Percentiles rank a stretch among this genome's conserved stretches.
phyloP scores from a whole-genome alignment of 192 early-diverging fungal genomes.

The Backusella circina region DNA sequence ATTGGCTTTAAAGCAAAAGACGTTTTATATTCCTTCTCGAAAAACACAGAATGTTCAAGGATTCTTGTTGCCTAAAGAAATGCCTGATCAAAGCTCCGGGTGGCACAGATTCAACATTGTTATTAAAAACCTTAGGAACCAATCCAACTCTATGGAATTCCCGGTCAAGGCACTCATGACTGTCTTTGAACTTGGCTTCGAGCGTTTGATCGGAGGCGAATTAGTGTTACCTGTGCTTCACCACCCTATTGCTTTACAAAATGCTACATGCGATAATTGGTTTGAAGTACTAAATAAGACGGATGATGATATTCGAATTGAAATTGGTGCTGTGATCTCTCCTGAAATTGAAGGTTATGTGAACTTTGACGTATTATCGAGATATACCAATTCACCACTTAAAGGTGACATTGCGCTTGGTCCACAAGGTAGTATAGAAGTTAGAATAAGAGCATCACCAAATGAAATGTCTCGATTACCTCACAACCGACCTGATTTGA shows the following conservation, averaged over 20 bases:
- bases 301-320: slow-evolving; percentile 76
- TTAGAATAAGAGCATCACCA: slow-evolving; percentile 61
- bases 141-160: slow-evolving; percentile 50
- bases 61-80: slow-evolving; percentile 57
- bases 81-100: slow-evolving; percentile 50
- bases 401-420: slow-evolving; percentile 62
- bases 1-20: neutral
- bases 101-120: slow-evolving; percentile 44
- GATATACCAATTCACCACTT: slow-evolving; percentile 80
- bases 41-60: slow-evolving; percentile 53
- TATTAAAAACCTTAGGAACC: slow-evolving; percentile 66
- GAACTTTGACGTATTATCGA: slow-evolving; percentile 68
- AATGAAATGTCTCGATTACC: slow-evolving; percentile 60
- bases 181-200: slow-evolving; percentile 69
- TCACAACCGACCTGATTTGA: slow-evolving; percentile 48
- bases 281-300: slow-evolving; percentile 75
- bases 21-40: slow-evolving; percentile 32
- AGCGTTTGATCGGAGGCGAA: slow-evolving; percentile 60
- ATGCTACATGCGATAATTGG: slow-evolving; percentile 76
- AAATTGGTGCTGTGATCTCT: slow-evolving; percentile 61
- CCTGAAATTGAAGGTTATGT: slow-evolving; percentile 61
- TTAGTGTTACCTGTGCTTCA: slow-evolving; percentile 69
- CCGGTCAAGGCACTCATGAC: slow-evolving; percentile 57
- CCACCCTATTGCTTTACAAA: slow-evolving; percentile 56
- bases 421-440: slow-evolving; percentile 65